These are phyloP conservation scores for Rhododendron mucronatum DNA, from an alignment of 148 eudicot species.

Conservation along the genomic window DNA sequence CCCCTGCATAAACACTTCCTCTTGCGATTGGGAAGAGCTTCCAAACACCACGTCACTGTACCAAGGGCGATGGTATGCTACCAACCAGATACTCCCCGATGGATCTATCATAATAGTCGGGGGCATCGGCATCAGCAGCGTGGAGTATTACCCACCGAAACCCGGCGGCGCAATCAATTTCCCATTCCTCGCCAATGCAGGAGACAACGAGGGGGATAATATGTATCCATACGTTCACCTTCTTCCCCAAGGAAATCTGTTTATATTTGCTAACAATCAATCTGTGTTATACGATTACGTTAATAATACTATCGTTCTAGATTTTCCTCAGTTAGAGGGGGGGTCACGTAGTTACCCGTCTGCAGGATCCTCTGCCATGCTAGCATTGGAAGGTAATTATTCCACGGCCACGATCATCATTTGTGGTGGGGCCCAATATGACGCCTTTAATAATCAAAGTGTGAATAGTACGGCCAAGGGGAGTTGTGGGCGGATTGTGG, in stretches of 20 bases:
- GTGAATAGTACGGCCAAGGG: neutral
- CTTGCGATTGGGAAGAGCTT: slow-evolving; percentile 83
- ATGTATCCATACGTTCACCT: slow-evolving; percentile 82
- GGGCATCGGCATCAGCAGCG: slow-evolving; percentile 40
- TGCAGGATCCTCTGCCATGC: neutral
- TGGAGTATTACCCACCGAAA: slow-evolving; percentile 67
- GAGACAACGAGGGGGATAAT: slow-evolving; percentile 69
- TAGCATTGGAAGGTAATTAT: neutral
- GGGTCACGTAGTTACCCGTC: slow-evolving; percentile 66
- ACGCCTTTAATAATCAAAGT: neutral
- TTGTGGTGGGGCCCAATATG: neutral
- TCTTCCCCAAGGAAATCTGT: slow-evolving; percentile 64
- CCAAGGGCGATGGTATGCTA: slow-evolving; percentile 27
- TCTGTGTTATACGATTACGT: slow-evolving; percentile 61
- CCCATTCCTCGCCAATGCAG: slow-evolving; percentile 50
- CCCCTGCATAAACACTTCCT: slow-evolving; percentile 41
- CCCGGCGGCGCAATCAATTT: slow-evolving; percentile 10
- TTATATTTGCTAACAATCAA: slow-evolving; percentile 65
- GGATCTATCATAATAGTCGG: slow-evolving; percentile 72
- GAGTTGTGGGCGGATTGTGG: slow-evolving; percentile 8
- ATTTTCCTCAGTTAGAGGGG: slow-evolving; percentile 59
- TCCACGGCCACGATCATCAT: neutral
- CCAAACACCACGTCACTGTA: slow-evolving; percentile 33
- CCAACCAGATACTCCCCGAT: slow-evolving; percentile 56
- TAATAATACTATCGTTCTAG: slow-evolving; percentile 23